Base-by-base conservation (phyloP, 192 early-diverging fungal genomes). In the Nowakowskiella sp. region DNA sequence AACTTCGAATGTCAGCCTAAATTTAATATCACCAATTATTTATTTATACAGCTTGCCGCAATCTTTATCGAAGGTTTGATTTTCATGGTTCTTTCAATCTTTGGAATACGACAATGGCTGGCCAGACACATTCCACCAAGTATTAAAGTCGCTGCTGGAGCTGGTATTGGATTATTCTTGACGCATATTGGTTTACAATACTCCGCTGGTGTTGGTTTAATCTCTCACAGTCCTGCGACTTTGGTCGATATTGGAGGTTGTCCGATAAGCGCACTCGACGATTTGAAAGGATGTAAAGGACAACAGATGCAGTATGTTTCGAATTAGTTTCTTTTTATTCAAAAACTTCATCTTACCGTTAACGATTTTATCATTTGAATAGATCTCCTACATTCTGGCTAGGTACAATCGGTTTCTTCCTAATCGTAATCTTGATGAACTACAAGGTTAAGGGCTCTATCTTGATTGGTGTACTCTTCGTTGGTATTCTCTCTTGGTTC, bases 51-150 rank as follows among this genome's bases (percentile, higher is more conserved):
- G n/a, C 57, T 90, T 25, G 73, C 81, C 7, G 87, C 87, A 2
- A 85, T 90, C 50, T 84, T 85, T 51, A 79, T 90, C 51, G 88
- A 90, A 68, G 88, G 88, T 22, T 44, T 90, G 19, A 73, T 89
- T 52, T 90, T 90, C 59, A 73, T 88, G 49, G 55, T 81, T 16
- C 70, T 90, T 23, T 84, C 88, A 7, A 71, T 85, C 26, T 56
- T 90, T 16, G 87, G 87, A 39, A 59, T 88, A n/a, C 82, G 88
- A 32, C 86, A 90, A 66, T 81, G 82, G 76, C 73, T 90, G 58
- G 85, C 86, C 23, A 71, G 81, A 7, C 53, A 77, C 31, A 85
- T 90, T 45, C 86, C 88, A 4, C 65, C 70, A 48, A 70, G 70
- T 46, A 73, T 89, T 57, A 87, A 87, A 62, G 71, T 84, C 13